phyloP scores from a whole-genome alignment of 2,329 filamentous ascomycete genomes.

The Fusarium sp. region DNA sequence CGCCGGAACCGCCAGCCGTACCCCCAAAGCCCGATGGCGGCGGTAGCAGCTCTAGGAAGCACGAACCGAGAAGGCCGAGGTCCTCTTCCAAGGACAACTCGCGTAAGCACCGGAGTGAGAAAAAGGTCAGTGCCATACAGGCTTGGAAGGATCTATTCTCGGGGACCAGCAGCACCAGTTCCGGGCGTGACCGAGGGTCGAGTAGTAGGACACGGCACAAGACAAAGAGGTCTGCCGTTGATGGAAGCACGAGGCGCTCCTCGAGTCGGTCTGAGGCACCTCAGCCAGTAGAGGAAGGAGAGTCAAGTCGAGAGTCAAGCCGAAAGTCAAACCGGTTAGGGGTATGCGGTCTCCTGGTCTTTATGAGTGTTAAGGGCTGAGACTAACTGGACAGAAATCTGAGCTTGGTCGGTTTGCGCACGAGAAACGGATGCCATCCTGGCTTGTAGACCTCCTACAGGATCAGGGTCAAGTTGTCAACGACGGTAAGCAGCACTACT shows the following conservation, averaged over 20 bases:
- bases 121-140: constrained; percentile 32
- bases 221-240: constrained; percentile 28
- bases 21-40: constrained; percentile 7
- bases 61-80: neutral
- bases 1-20: constrained; percentile 22
- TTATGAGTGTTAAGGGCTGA: neutral
- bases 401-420: constrained; percentile 79
- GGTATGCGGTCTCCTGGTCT: constrained; percentile 11
- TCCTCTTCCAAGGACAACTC: constrained; percentile 17
- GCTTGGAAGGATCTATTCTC: constrained; percentile 41
- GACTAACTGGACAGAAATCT: constrained; percentile 55
- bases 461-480: constrained; percentile 66
- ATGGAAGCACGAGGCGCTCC: constrained; percentile 14
- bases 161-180: constrained; percentile 4
- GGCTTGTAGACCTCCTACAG: constrained; percentile 72
- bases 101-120: constrained; percentile 25
- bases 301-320: constrained; percentile 16
- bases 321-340: constrained; percentile 33
- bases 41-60: neutral
- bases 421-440: constrained; percentile 79
- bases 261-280: constrained; percentile 3
- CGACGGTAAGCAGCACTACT: constrained; percentile 55
- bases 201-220: constrained; percentile 39
- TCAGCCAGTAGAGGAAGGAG: constrained; percentile 2
- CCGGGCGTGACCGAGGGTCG: constrained; percentile 15